Evolutionary conservation across 2,329 filamentous ascomycete species (phyloP), one percentile per base, ranked within the genome.

Genomic region (Cladosporium sp.): DNA sequence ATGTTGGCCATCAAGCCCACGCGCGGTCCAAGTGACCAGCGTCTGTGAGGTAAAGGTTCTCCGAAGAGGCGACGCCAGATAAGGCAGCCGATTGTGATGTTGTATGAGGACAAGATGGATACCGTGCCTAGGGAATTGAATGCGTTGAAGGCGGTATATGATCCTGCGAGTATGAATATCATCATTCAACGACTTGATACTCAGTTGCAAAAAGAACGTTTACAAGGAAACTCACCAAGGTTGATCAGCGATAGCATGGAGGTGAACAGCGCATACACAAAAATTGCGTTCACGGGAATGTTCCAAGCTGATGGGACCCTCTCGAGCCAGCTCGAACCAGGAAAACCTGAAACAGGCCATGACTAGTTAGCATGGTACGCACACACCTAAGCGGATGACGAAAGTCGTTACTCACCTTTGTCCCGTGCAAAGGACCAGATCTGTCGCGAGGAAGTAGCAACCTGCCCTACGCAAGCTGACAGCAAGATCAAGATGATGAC

Each of bases 341-440:
- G 58, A 18, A 61, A 34, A 13, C 58, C 58, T 48, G 14, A 14
- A 5, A 30, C 18, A 16, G 13, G 28, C 10, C n/a, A 57, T 3
- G 10, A 36, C 18, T 23, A 16, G 25, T 61, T 26, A 28, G 79
- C 75, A 68, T 23, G 28, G 49, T 21, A 18, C 23, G 16, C 34
- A 28, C 23, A 23, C 8, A 28, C 8, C 30, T 1, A 34, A 32
- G n/a, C 18, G 18, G 34, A n/a, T 18, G 18, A n/a, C 13, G 3
- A n/a, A 30, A 32, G 18, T 18, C 13, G 3, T 25, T 6, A 32
- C 39, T 28, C 71, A 53, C 58, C 54, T 57, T 39, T 25, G 32
- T 57, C 54, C 2, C 54, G 7, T 26, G 54, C 54, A 39, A 57
- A 57, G 7, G 64, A 66, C 64, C 64, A 67, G 21, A 67, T 25